These are phyloP conservation scores for Pseudocercospora eumusae DNA, from an alignment of 2,329 filamentous ascomycete species.

Conservation along the genomic window DNA sequence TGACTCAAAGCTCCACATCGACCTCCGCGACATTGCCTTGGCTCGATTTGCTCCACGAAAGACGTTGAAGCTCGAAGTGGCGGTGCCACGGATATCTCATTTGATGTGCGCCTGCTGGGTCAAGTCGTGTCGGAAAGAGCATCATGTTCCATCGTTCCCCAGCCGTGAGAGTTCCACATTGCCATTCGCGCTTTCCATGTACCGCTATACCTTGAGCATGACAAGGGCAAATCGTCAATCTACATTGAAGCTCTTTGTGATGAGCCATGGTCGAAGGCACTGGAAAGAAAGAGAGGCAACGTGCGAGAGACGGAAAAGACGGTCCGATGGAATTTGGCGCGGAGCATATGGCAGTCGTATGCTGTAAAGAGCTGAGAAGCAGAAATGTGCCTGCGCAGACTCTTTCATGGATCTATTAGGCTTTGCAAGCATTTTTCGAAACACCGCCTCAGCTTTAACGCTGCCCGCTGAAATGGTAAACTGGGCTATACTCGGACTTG, in stretches of 20 bases:
- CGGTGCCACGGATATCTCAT: too few species aligned
- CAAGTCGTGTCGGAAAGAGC: too few species aligned
- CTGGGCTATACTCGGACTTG: not conserved
- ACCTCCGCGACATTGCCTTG: not conserved
- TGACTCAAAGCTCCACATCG: not conserved
- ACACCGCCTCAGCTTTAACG: too few species aligned
- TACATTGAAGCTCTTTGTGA: too few species aligned
- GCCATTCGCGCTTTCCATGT: too few species aligned
- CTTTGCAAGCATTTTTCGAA: too few species aligned
- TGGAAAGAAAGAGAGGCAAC: not conserved
- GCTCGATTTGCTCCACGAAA: not conserved
- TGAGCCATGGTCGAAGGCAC: not conserved
- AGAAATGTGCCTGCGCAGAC: not conserved
- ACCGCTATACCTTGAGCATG: too few species aligned
- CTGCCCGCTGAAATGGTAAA: not conserved
- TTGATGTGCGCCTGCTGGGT: too few species aligned
- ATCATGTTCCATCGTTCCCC: too few species aligned
- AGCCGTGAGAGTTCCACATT: too few species aligned
- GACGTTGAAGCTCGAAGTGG: not conserved
- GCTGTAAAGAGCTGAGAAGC: not conserved
- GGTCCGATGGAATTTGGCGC: not conserved
- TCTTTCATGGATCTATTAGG: too few species aligned
- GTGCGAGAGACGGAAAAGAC: not conserved
- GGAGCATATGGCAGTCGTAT: not conserved
- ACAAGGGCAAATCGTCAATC: too few species aligned